phyloP scores from a whole-genome alignment of 1,139 yeast genomes.

The Torulaspora globosa region DNA sequence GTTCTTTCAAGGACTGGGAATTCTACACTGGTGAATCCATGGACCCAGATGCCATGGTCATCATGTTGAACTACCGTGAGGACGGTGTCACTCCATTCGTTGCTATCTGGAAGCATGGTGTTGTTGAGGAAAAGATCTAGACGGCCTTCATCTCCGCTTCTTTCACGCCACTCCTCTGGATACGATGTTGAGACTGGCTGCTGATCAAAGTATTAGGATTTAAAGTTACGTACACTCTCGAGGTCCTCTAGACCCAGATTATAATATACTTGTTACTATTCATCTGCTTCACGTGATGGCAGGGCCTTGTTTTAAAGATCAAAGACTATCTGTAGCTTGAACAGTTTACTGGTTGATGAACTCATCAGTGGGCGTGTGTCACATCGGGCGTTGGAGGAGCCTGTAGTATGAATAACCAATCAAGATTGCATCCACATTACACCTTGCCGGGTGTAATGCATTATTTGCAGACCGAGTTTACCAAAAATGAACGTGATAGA shows the following conservation, averaged over 20 bases:
- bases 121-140: conserved; percentile 82
- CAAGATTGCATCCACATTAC: conserved; percentile 24
- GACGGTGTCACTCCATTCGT: conserved; percentile 98
- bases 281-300: conserved; percentile 7
- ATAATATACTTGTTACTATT: conserved; percentile 2
- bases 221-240: background rate
- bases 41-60: conserved; percentile 99
- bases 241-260: background rate
- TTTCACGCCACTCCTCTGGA: conserved; percentile 1
- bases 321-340: too few species aligned
- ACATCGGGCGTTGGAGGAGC: background rate
- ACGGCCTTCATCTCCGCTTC: conserved; percentile 10
- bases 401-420: conserved; percentile 11
- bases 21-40: conserved; percentile 99
- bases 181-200: conserved; percentile 4
- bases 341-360: too few species aligned
- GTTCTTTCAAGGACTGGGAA: conserved; percentile 97
- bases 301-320: background rate
- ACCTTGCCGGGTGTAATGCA: conserved; percentile 50
- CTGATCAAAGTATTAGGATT: background rate
- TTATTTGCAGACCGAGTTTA: conserved; percentile 54
- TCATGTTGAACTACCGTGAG: conserved; percentile 98
- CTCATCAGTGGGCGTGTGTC: background rate
- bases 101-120: conserved; percentile 99
- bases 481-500: conserved; percentile 52